Evolutionary conservation across 345 rosid species (phyloP).

Genomic region (Litchi chinensis): DNA sequence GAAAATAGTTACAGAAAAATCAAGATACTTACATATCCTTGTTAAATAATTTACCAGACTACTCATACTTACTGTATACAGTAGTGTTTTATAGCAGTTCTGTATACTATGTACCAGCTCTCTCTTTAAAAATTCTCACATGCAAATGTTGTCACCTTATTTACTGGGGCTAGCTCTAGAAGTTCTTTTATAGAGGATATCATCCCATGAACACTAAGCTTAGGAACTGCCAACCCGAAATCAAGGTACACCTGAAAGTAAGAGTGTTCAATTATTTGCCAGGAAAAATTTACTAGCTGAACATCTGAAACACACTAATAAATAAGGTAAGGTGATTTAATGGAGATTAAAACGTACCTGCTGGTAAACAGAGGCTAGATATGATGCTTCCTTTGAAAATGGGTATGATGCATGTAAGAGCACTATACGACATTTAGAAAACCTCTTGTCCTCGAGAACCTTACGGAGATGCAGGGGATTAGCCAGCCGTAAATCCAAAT

Average conservation of each 20-base stretch:
- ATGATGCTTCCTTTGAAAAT: conserved; percentile 91
- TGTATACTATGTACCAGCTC: background rate
- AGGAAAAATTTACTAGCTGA: background rate
- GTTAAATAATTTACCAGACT: background rate
- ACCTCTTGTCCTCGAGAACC: conserved; percentile 79
- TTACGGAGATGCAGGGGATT: conserved; percentile 88
- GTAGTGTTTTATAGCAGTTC: conserved; percentile 11
- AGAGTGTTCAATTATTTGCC: conserved; percentile 22
- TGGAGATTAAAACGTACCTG: conserved; percentile 49
- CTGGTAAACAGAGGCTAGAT: conserved; percentile 77
- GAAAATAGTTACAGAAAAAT: background rate
- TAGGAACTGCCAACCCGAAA: conserved; percentile 92
- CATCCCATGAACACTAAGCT: conserved; percentile 91
- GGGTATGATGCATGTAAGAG: conserved; percentile 97
- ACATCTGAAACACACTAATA: background rate
- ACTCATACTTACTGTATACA: background rate
- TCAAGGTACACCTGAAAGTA: conserved; percentile 81
- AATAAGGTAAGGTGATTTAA: background rate
- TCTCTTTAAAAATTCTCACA: background rate
- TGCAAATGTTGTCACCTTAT: conserved; percentile 61
- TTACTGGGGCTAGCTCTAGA: conserved; percentile 78
- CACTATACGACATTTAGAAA: conserved; percentile 67
- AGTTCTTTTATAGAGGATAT: conserved; percentile 85
- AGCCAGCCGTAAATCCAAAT: conserved; percentile 81
- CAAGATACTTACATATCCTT: background rate